Conservation (phyloP, 139 green algal genomes). For the Chlorella sp. region DNA sequence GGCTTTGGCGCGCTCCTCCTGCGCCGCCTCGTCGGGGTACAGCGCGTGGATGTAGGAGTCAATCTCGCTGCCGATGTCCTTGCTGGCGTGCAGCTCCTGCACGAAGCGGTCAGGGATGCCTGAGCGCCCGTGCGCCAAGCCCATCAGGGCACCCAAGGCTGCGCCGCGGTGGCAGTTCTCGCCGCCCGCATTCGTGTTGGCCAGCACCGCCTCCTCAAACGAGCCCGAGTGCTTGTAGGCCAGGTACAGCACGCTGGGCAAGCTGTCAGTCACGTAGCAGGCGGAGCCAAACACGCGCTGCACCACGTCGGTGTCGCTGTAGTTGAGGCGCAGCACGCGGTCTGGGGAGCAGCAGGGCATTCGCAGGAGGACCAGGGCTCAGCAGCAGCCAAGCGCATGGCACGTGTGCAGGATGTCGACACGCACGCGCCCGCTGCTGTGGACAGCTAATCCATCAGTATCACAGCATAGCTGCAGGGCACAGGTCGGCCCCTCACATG, state of each 20-base stretch:
- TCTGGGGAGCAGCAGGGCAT: not conserved
- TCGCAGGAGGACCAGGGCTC: too few species aligned
- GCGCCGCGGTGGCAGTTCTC: slow-evolving; percentile 34
- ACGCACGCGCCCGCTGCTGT: too few species aligned
- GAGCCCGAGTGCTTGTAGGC: slow-evolving; percentile 19
- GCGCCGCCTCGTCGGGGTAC: not conserved
- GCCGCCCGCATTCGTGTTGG: slow-evolving; percentile 20
- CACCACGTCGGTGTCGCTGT: slow-evolving; percentile 15
- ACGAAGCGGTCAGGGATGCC: slow-evolving; percentile 16
- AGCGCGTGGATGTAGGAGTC: slow-evolving; percentile 9
- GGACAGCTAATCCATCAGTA: too few species aligned
- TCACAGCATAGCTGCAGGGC: too few species aligned
- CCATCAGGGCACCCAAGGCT: slow-evolving; percentile 15
- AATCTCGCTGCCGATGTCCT: slow-evolving; percentile 8
- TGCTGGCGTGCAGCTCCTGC: slow-evolving; percentile 9
- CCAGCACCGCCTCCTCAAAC: slow-evolving; percentile 29
- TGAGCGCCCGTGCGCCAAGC: slow-evolving; percentile 1
- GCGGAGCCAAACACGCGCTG: slow-evolving; percentile 28
- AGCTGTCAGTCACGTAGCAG: slow-evolving; percentile 10
- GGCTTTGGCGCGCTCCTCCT: not conserved
- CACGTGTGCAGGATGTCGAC: too few species aligned
- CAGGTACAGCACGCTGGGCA: slow-evolving; percentile 25
- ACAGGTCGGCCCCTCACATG: not conserved
- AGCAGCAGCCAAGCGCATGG: too few species aligned
- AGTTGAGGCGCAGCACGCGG: slow-evolving; percentile 5